Conservation (phyloP, 371 early-diverging fungal genomes). For the Apophysomyces elegans region DNA sequence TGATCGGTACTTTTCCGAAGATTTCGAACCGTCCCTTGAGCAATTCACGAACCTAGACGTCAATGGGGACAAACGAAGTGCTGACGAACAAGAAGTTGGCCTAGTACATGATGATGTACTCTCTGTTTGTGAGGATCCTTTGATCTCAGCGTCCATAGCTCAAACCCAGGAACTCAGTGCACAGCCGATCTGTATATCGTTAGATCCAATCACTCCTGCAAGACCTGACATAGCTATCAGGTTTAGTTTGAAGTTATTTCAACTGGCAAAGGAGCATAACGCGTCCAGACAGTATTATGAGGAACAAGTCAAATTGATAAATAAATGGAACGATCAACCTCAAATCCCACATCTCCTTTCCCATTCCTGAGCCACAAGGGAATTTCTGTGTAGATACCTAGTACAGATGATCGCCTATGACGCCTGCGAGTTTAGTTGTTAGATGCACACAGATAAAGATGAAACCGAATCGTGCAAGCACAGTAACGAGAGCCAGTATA, state of each 20-base stretch:
- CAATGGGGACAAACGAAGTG: no score
- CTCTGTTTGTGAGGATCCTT: not conserved
- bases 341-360: not conserved
- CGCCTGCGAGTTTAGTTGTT: not conserved
- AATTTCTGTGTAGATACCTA: not conserved
- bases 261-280: not conserved
- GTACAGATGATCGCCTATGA: not conserved
- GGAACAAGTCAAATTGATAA: not conserved
- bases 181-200: not conserved
- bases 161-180: not conserved
- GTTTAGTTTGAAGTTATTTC: not conserved
- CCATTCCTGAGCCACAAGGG: not conserved
- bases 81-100: no score
- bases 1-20: not conserved
- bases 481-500: not conserved
- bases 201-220: not conserved
- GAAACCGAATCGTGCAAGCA: not conserved
- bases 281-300: not conserved
- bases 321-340: not conserved
- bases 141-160: not conserved
- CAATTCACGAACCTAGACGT: not conserved
- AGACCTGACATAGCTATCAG: not conserved
- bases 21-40: not conserved
- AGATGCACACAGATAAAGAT: not conserved
- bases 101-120: no score